Base-by-base conservation (phyloP, 1,284 basidiomycete species). In the Fomitopsis pinicola region DNA sequence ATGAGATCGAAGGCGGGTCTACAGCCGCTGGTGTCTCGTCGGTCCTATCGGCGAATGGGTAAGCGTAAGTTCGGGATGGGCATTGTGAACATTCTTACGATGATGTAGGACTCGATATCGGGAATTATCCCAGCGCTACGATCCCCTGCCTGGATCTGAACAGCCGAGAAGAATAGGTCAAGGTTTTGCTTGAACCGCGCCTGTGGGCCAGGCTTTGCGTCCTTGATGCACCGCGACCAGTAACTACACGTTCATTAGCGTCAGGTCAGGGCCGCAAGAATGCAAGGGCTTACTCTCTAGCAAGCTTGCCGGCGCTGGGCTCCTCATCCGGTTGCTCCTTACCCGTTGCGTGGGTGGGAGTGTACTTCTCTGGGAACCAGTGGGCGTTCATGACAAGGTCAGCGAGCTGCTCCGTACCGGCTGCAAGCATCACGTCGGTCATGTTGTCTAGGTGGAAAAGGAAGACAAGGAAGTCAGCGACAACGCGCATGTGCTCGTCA, bases 401-500 rank as follows among this genome's bases (percentile, higher is more conserved):
- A 22, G 73, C 70, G 40, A 77, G 70, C 59, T 65, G 66, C 61
- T 68, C 67, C 8, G 75, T 70, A 26, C 75, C 74, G 28, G 62
- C 63, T 42, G 67, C 65, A 61, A 71, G 70, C 71, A 74, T 73
- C 58, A 71, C 75, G 63, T 78, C 76, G 22, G 77, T 76, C 63
- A 77, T 67, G 64, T 77, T 71, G 68, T 77, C 76, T 56, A 76
- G 68, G 62, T 74, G 74, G 68, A 77, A 77, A 54, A 78, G 72
- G 59, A 71, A 76, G 64, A 74, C 73, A 72, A 77, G 73, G 64
- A 75, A 77, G 68, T 77, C 76, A 64, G 72, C 72, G 50, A 86
- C 80, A 63, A 88, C 82, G 40, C 87, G 85, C 52, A 90, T 81
- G 60, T 81, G 83, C 59, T 80, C 78, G 42, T 78, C 69, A n/a